Conservation (phyloP, 2,329 filamentous ascomycete genomes). For the Sporothrix euskadiensis region DNA sequence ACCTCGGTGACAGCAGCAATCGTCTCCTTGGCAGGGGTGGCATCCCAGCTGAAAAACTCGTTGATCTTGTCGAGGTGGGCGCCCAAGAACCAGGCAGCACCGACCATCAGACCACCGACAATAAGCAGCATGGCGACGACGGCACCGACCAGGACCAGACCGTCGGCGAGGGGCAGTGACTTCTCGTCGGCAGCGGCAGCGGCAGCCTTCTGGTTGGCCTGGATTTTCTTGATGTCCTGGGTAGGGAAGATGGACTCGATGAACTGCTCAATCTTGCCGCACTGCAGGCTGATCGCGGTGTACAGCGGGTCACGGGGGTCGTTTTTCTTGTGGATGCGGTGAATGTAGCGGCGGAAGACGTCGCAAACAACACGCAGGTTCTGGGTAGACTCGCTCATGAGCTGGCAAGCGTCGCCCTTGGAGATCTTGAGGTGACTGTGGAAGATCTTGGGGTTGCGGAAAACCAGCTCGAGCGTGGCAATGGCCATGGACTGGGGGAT, state of each 20-base stretch:
- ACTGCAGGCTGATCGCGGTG: constrained; percentile 85
- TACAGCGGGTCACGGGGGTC: constrained; percentile 91
- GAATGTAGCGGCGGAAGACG: constrained; percentile 74
- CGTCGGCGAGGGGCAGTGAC: constrained; percentile 58
- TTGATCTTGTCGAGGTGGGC: constrained; percentile 76
- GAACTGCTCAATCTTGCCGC: constrained; percentile 92
- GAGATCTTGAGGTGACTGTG: constrained; percentile 92
- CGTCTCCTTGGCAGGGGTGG: neutral
- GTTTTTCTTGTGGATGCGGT: constrained; percentile 89
- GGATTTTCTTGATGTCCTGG: constrained; percentile 67
- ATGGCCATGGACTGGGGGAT: constrained; percentile 98
- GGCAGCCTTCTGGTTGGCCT: constrained; percentile 41
- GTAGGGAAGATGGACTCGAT: constrained; percentile 91
- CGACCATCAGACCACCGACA: constrained; percentile 80
- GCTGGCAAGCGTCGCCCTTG: constrained; percentile 85
- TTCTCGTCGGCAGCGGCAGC: constrained; percentile 39
- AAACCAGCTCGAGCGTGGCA: constrained; percentile 86
- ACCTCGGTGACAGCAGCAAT: constrained; percentile 8
- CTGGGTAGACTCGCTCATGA: constrained; percentile 92
- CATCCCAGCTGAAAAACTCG: constrained; percentile 37
- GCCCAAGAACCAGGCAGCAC: constrained; percentile 74
- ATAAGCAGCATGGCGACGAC: constrained; percentile 69
- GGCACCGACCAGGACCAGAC: constrained; percentile 64
- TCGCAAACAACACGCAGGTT: constrained; percentile 80
- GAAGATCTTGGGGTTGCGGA: constrained; percentile 87